Conservation (phyloP, 1,139 yeast genomes). For the Geotrichum australiense region DNA sequence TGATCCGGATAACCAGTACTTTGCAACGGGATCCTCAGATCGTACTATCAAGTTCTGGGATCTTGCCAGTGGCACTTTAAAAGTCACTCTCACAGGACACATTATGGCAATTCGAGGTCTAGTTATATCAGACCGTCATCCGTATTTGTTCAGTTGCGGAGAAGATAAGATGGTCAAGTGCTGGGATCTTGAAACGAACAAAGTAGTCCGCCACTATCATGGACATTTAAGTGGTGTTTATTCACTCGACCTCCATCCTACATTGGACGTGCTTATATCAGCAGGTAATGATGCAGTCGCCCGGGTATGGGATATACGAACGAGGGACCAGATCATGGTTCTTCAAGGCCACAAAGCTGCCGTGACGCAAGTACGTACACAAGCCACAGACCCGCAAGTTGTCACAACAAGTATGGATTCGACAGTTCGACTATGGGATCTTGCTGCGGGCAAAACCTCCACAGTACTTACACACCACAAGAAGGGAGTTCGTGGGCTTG, state of each 20-base stretch:
- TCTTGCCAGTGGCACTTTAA: slow-evolving; percentile 61
- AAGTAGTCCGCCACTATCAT: slow-evolving; percentile 77
- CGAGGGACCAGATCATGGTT: slow-evolving; percentile 67
- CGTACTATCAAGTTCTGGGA: slow-evolving; percentile 91
- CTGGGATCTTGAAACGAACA: slow-evolving; percentile 91
- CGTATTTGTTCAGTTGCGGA: slow-evolving; percentile 85
- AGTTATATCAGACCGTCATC: slow-evolving; percentile 64
- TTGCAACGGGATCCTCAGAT: slow-evolving; percentile 86
- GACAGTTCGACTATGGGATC: slow-evolving; percentile 83
- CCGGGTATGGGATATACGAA: slow-evolving; percentile 89
- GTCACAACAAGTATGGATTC: slow-evolving; percentile 79
- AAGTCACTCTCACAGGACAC: slow-evolving; percentile 81
- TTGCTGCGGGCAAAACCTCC: slow-evolving; percentile 56
- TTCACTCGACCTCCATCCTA: slow-evolving; percentile 78
- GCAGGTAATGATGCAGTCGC: slow-evolving; percentile 89
- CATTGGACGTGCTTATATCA: slow-evolving; percentile 74
- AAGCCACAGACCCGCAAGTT: slow-evolving; percentile 76
- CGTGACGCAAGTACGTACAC: slow-evolving; percentile 60
- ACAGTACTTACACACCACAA: slow-evolving; percentile 74
- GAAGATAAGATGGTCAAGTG: slow-evolving; percentile 94
- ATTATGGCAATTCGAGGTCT: slow-evolving; percentile 81
- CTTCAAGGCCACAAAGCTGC: slow-evolving; percentile 78
- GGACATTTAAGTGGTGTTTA: slow-evolving; percentile 93
- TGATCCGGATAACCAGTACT: slow-evolving; percentile 88
- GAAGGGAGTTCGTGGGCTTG: slow-evolving; percentile 70